These are phyloP conservation scores for Calonectria naviculata DNA, from an alignment of 2,329 filamentous ascomycete genomes.

Conservation along the genomic window DNA sequence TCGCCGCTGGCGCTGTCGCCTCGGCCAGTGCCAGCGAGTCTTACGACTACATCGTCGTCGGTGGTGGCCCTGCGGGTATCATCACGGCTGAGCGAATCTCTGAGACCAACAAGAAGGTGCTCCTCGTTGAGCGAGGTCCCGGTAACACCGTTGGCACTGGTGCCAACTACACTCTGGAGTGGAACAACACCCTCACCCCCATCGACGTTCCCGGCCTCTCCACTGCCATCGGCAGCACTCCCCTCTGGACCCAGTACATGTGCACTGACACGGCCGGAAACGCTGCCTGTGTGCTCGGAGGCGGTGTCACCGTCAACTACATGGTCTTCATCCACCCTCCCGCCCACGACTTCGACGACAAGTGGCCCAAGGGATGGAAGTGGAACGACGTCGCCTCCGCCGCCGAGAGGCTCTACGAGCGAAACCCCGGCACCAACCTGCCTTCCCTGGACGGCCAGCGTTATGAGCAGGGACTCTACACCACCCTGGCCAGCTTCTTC, in stretches of 20 bases:
- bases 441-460: slow-evolving; percentile 74
- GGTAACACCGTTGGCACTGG: slow-evolving; percentile 72
- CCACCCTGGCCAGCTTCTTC: slow-evolving; percentile 69
- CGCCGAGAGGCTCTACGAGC: slow-evolving; percentile 71
- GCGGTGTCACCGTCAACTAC: slow-evolving; percentile 73
- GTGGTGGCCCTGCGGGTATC: slow-evolving; percentile 37
- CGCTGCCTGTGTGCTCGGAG: slow-evolving; percentile 74
- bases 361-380: slow-evolving; percentile 77
- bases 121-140: slow-evolving; percentile 70
- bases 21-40: not conserved
- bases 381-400: slow-evolving; percentile 66
- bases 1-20: not conserved
- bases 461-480: slow-evolving; percentile 75
- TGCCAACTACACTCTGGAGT: slow-evolving; percentile 68
- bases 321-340: slow-evolving; percentile 76
- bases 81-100: slow-evolving; percentile 58
- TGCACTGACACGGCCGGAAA: slow-evolving; percentile 43
- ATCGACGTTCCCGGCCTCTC: slow-evolving; percentile 73
- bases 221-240: slow-evolving; percentile 71
- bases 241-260: slow-evolving; percentile 65
- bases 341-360: slow-evolving; percentile 73
- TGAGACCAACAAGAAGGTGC: slow-evolving; percentile 71
- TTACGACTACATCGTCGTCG: slow-evolving; percentile 42
- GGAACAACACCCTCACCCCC: slow-evolving; percentile 72
- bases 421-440: slow-evolving; percentile 57